phyloP scores from a whole-genome alignment of 305 asterid genomes.

The Fraxinus baroniana region DNA sequence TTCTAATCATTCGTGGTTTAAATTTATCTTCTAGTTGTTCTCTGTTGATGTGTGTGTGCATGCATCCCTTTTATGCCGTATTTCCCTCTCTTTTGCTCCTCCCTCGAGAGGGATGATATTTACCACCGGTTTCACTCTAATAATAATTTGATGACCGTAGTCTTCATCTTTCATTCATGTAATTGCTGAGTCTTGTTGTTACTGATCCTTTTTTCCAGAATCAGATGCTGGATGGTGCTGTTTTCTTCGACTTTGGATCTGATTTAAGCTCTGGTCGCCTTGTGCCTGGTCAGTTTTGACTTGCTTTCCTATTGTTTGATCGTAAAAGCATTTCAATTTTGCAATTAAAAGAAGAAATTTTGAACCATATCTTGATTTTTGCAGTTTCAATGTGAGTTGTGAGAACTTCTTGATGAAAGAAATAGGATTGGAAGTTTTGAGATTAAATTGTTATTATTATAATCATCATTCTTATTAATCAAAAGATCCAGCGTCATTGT shows the following conservation, averaged over 20 bases:
- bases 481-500: background rate
- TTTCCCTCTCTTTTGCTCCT: background rate
- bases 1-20: background rate
- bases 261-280: conserved; percentile 88
- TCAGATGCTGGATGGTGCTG: conserved; percentile 70
- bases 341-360: conserved; percentile 1
- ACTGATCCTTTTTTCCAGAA: conserved; percentile 41
- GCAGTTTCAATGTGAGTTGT: background rate
- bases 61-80: background rate
- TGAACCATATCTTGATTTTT: background rate
- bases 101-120: background rate
- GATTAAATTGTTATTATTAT: background rate
- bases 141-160: background rate
- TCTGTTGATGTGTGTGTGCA: background rate
- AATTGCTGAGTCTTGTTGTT: conserved; percentile 15
- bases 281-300: conserved; percentile 76
- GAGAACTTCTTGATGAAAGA: conserved; percentile 1
- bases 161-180: conserved; percentile 18
- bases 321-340: background rate
- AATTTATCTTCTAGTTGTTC: background rate
- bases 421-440: conserved; percentile 4
- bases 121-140: background rate
- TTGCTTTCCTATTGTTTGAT: background rate
- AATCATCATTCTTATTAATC: background rate
- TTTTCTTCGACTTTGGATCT: conserved; percentile 87